These are phyloP conservation scores for Dryas alaskensis DNA, from an alignment of 306 rosid genomes.

Conservation along the genomic window DNA sequence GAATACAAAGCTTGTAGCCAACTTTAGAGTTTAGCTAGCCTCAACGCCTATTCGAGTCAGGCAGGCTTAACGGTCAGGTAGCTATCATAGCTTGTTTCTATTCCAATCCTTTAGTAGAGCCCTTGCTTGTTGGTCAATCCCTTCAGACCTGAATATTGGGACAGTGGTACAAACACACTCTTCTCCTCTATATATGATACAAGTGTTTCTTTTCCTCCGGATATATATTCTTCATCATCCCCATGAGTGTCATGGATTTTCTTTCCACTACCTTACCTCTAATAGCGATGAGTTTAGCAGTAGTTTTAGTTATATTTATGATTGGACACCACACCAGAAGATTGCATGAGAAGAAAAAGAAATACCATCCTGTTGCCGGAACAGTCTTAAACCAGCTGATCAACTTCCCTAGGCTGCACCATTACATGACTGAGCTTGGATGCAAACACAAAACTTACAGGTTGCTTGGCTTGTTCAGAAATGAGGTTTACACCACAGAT, in stretches of 20 bases:
- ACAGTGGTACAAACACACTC: too few species aligned
- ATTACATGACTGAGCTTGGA: slow-evolving; percentile 26
- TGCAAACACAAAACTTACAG: slow-evolving; percentile 14
- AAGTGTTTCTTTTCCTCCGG: background rate
- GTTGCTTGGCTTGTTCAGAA: slow-evolving; percentile 13
- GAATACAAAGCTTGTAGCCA: background rate
- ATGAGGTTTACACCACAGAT: slow-evolving; percentile 17
- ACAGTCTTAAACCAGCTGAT: slow-evolving; percentile 7
- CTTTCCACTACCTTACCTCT: background rate
- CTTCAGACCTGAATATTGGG: too few species aligned
- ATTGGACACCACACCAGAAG: background rate
- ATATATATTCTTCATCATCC: background rate
- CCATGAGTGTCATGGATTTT: background rate
- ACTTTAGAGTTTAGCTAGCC: background rate
- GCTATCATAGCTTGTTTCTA: too few species aligned
- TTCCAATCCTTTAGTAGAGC: too few species aligned
- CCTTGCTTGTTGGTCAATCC: too few species aligned
- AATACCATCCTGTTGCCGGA: slow-evolving; percentile 25
- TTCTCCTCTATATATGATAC: background rate
- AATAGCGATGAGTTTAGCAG: slow-evolving; percentile 1
- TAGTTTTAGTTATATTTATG: background rate
- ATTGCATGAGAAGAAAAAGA: background rate
- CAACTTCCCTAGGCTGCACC: slow-evolving; percentile 19
- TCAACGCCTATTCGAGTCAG: too few species aligned
- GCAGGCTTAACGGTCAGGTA: too few species aligned